These are phyloP conservation scores for Tetrahymena borealis DNA, from an alignment of 73 alveolate genomes.

Conservation along the genomic window DNA sequence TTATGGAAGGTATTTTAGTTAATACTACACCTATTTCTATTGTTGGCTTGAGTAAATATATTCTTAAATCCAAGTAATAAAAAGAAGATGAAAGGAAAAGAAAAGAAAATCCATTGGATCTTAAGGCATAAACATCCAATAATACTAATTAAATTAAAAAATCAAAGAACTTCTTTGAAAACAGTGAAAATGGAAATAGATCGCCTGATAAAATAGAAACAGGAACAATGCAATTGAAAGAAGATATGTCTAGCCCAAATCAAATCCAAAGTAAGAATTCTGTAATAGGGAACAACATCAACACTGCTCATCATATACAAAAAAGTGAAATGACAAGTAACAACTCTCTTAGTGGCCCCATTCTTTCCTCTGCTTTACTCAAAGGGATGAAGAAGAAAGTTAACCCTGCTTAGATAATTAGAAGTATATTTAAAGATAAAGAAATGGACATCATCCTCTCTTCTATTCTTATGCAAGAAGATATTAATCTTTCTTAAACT, in stretches of 20 bases:
- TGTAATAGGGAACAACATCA: too few relatives aligned
- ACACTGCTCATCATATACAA: too few relatives aligned
- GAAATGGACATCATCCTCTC: not conserved
- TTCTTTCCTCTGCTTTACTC: not conserved
- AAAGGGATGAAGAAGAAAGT: not conserved
- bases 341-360: not conserved
- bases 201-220: not conserved
- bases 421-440: not conserved
- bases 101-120: not conserved
- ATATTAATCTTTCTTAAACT: not conserved
- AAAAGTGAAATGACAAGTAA: not conserved
- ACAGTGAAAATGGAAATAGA: not conserved
- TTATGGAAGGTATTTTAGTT: not conserved
- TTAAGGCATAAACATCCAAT: not conserved
- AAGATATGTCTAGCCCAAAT: too few relatives aligned
- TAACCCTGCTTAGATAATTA: not conserved
- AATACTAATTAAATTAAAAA: not conserved
- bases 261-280: too few relatives aligned
- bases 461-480: not conserved
- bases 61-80: not conserved
- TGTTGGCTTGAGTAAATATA: not conserved
- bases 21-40: not conserved
- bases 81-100: not conserved
- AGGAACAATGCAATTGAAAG: too few relatives aligned
- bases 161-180: not conserved